These are phyloP conservation scores for Abrus precatorius DNA, from an alignment of 306 rosid species.

Conservation along the genomic window DNA sequence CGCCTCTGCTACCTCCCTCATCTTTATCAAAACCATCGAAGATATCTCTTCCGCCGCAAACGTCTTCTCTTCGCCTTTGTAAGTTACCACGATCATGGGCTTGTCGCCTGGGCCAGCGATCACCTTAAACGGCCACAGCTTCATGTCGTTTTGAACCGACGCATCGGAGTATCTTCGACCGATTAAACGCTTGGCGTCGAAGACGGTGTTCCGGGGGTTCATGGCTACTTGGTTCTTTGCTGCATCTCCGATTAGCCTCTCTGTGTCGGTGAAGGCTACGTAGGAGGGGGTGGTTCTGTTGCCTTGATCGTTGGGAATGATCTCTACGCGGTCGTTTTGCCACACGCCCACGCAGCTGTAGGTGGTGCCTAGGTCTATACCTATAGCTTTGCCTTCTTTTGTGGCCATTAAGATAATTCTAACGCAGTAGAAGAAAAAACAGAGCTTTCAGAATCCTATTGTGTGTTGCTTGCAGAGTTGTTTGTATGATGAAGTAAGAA, in stretches of 20 bases:
- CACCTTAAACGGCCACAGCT: conserved; percentile 86
- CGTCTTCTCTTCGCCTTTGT: conserved; percentile 78
- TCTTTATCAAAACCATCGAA: conserved; percentile 76
- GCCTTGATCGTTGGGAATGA: conserved; percentile 89
- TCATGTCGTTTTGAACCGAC: conserved; percentile 78
- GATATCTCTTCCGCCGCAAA: conserved; percentile 81
- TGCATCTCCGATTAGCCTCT: conserved; percentile 82
- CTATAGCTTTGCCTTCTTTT: conserved; percentile 85
- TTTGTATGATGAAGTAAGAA: neutral
- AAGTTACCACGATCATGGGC: conserved; percentile 72
- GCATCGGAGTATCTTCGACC: conserved; percentile 73
- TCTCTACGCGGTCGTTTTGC: conserved; percentile 87
- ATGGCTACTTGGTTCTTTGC: conserved; percentile 91
- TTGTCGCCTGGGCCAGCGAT: conserved; percentile 71
- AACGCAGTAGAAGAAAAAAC: neutral
- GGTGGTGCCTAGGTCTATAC: conserved; percentile 91
- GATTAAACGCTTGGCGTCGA: conserved; percentile 86
- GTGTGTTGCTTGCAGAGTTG: neutral
- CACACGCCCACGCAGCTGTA: conserved; percentile 91
- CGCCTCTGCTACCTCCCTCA: conserved; percentile 77
- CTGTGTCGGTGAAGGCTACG: conserved; percentile 92
- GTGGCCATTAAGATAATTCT: conserved; percentile 57
- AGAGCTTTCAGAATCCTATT: no score
- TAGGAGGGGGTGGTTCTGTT: conserved; percentile 90
- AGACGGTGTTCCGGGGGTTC: conserved; percentile 87